Evolutionary conservation across 371 early-diverging fungal genomes (phyloP).

Genomic region (Parasitella parasitica): DNA sequence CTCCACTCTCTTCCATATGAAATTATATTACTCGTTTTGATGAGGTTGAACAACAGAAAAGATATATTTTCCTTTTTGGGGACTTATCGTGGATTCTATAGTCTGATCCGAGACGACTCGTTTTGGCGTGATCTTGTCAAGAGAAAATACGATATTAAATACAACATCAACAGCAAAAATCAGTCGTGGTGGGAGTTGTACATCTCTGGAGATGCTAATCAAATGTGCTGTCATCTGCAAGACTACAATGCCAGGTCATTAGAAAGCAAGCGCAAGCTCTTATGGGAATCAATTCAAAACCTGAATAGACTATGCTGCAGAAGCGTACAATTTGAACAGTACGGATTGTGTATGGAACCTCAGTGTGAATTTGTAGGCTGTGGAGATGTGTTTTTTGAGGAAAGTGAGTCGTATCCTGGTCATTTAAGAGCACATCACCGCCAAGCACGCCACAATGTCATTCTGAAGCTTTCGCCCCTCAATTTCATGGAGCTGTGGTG

Average conservation of each 20-base stretch:
- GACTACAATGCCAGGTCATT: neutral
- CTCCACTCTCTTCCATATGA: conserved; percentile 4
- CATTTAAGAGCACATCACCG: neutral
- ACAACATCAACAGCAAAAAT: neutral
- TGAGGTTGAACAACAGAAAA: conserved; percentile 2
- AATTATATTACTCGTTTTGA: conserved; percentile 5
- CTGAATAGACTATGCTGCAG: neutral
- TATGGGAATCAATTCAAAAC: conserved; percentile 2
- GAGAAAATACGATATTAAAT: conserved; percentile 3
- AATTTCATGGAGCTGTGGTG: conserved; percentile 19
- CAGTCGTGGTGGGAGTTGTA: conserved; percentile 9
- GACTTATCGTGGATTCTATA: neutral
- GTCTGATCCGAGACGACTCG: neutral
- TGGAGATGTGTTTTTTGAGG: conserved; percentile 6
- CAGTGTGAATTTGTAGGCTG: conserved; percentile 5
- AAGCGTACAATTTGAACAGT: neutral
- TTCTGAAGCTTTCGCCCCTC: conserved; percentile 5
- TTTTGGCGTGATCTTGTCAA: conserved; percentile 12
- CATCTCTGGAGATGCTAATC: conserved; percentile 2
- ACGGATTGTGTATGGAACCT: conserved; percentile 8
- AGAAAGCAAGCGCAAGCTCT: neutral
- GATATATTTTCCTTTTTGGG: conserved; percentile 4
- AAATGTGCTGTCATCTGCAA: conserved; percentile 7
- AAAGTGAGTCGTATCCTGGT: neutral
- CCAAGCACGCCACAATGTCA: neutral